Evolutionary conservation across 2,329 filamentous ascomycete species (phyloP), one percentile per base, ranked within the genome.

Genomic region (Colletotrichum shisoi): DNA sequence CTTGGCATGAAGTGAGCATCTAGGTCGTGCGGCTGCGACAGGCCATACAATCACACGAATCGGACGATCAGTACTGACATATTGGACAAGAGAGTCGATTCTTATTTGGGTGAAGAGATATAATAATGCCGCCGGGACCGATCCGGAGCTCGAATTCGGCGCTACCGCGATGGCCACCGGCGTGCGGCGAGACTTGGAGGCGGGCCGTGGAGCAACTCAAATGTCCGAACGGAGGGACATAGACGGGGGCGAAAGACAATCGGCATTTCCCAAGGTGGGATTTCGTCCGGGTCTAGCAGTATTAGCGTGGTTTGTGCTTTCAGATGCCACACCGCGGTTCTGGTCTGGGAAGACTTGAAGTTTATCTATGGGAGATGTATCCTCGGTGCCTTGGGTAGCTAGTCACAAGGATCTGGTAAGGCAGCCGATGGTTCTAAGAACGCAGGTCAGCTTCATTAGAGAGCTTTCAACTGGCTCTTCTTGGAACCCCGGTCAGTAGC

Each of bases 191-290:
- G 19, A 51, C 13, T 62, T 21, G 24, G 39, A 21, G n/a, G 46
- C 60, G 60, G 63, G 60, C 40, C 17, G 46, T 48, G 67, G 67
- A 62, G 67, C 42, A 67, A 67, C 57, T 56, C 12, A 49, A 58
- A 19, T 19, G 63, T 40, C 66, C 57, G 57, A 69, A 13, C 42
- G 57, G 46, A 53, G 31, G 21, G 21, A 37, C 37, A 44, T 37
- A n/a, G 21, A 3, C 4, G 24, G n/a, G 24, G n/a, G 44, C 44
- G 44, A 12, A 21, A 11, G 40, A 21, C 44, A 45, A 9, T 21
- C 44, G 44, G 9, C 19, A 21, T 7, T 54, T 21, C 2, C n/a
- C 31, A 34, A 34, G 8, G 13, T 19, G 57, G 5, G 46, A 24
- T 21, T 11, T 44, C 17, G 9, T 19, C 11, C 17, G 17, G 5